A percentile compares a stretch with the other conserved stretches of the same genome.
Evolutionary conservation across 148 eudicot genomes (phyloP).

Genomic region (Rhododendron ferrugineum): DNA sequence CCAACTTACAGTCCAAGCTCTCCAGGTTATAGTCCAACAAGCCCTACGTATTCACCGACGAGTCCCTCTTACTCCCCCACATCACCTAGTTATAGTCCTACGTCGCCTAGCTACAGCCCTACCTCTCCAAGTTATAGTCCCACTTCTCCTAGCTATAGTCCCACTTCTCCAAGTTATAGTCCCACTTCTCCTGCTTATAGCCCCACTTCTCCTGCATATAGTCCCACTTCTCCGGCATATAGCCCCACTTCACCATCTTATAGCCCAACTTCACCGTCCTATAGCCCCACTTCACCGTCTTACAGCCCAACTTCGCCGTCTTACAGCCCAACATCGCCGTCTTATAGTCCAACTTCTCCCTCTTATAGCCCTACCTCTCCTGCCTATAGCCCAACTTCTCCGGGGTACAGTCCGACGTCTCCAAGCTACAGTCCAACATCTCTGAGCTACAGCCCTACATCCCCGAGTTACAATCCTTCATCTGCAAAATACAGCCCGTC

Average conservation of each 20-base stretch:
- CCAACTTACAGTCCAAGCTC: constrained; percentile 52
- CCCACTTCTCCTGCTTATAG: constrained; percentile 53
- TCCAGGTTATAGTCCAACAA: constrained; percentile 46
- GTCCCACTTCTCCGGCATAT: constrained; percentile 53
- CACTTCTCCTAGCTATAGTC: constrained; percentile 48
- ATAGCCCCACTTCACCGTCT: constrained; percentile 56
- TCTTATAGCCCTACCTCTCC: constrained; percentile 55
- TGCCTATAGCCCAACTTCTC: constrained; percentile 54
- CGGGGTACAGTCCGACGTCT: constrained; percentile 51
- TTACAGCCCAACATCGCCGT: constrained; percentile 53
- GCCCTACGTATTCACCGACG: constrained; percentile 46
- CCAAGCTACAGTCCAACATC: constrained; percentile 57
- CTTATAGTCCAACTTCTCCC: constrained; percentile 54
- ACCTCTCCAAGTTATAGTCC: constrained; percentile 50
- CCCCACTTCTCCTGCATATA: constrained; percentile 54
- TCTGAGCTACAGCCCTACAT: constrained; percentile 36
- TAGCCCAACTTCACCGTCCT: constrained; percentile 54
- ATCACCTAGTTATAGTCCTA: constrained; percentile 39
- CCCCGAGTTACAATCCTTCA: constrained; percentile 45
- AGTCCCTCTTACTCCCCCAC: constrained; percentile 48
- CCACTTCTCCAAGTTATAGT: constrained; percentile 46
- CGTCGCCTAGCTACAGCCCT: constrained; percentile 49
- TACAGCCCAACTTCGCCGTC: constrained; percentile 61
- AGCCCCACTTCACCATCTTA: constrained; percentile 56
- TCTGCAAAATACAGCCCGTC: constrained; percentile 58